Base-by-base conservation (phyloP, 805 yeast genomes). In the Tetrapisispora taiwanensis region DNA sequence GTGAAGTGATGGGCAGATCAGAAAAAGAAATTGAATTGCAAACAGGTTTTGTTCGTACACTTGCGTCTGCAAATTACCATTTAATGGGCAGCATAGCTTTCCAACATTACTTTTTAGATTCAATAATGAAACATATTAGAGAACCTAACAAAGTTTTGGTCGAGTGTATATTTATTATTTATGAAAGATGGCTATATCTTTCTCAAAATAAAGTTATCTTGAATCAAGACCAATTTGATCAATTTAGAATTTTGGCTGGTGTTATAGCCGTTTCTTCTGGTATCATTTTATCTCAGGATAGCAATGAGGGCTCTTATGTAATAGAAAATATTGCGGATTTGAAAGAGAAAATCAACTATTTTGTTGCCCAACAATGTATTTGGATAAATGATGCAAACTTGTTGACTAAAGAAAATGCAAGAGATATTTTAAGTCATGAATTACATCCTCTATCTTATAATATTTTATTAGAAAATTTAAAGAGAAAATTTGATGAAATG, bases 211-310 rank as follows among this genome's bases (percentile, higher is more conserved):
- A 51, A 17, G 54, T 62, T 33, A 42, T 24, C 13, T 43, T 63
- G 7, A 53, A 60, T 41, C 48, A 64, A 52, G 52, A 72, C 53
- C 64, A 76, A 59, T 46, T 62, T 37, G 52, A 66, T 9, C 72
- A 77, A 22, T 78, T 78, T 60, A 68, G 83, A 52, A 82, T 79
- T 54, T 80, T 73, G 55, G 79, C 87, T 2, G 92, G 90, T 8
- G 78, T 81, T 47, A 60, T 85, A 47, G 85, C 87, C 2, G 76
- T 87, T 0, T 66, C 81, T 0, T 74, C 85, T 41, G 87, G 94
- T 36, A 70, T 79, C 14, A 74, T 82, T 45, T 56, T 81, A 44
- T 49, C 54, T 41, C 46, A 30, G 9, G 14, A 31, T 7, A 42
- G 27, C 9, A 9, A 35, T 7, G 37, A 48, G 6, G 46, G 39